phyloP scores from a whole-genome alignment of 805 yeast species.

The Ogataea paraovalis region DNA sequence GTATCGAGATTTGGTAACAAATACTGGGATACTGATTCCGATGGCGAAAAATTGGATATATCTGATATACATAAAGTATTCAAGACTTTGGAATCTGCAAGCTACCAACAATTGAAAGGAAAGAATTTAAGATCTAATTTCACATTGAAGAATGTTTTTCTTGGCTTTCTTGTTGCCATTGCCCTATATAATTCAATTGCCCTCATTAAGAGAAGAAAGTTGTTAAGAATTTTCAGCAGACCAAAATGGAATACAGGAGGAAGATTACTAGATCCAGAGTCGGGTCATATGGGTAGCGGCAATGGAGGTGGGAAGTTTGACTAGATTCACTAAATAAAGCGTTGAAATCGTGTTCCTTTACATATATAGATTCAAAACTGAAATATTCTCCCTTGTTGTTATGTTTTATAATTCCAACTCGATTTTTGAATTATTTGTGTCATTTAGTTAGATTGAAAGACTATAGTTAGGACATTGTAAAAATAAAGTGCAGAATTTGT shows the following conservation, averaged over 20 bases:
- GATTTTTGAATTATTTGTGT: too few species aligned
- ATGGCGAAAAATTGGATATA: constrained; percentile 10
- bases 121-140: constrained; percentile 8
- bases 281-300: background rate
- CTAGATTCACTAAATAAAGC: background rate
- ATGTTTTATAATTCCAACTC: too few species aligned
- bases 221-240: background rate
- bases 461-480: too few species aligned
- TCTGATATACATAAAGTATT: constrained; percentile 7
- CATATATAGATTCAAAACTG: too few species aligned
- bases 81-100: constrained; percentile 9
- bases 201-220: background rate
- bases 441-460: too few species aligned
- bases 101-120: constrained; percentile 6
- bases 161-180: background rate
- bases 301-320: constrained; percentile 1
- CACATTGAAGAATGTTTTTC: constrained; percentile 1
- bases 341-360: background rate
- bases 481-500: too few species aligned
- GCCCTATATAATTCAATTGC: background rate
- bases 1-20: constrained; percentile 35
- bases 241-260: background rate
- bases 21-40: constrained; percentile 20
- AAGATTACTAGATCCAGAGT: constrained; percentile 2
- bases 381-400: too few species aligned